Evolutionary conservation across 2,329 filamentous ascomycete genomes (phyloP).

Genomic region (Teratosphaeria nubilosa): DNA sequence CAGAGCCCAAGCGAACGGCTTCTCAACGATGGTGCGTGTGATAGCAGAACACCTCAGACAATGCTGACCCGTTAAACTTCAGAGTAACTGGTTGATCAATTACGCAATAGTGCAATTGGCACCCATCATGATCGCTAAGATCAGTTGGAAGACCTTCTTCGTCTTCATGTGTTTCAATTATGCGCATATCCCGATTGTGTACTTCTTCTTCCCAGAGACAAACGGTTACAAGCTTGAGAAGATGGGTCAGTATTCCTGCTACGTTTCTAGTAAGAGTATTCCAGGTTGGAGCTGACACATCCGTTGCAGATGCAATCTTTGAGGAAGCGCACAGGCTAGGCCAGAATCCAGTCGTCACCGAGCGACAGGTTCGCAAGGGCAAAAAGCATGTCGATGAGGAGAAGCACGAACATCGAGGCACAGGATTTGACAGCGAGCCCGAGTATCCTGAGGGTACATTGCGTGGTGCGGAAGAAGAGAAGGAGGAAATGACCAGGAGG

Average conservation of each 20-base stretch:
- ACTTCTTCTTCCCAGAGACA: slow-evolving; percentile 56
- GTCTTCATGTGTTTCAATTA: slow-evolving; percentile 3
- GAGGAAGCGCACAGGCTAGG: not conserved
- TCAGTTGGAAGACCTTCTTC: slow-evolving; percentile 2
- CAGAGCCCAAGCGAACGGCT: slow-evolving; percentile 24
- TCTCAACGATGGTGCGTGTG: slow-evolving; percentile 39
- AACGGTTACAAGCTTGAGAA: slow-evolving; percentile 65
- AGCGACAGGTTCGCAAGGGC: not conserved
- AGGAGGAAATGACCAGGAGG: not conserved
- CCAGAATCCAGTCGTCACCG: not conserved
- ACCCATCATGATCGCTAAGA: slow-evolving; percentile 42
- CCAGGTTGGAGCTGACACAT: not conserved
- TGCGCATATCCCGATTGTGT: slow-evolving; percentile 29
- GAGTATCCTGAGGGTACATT: not conserved
- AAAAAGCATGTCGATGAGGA: not conserved
- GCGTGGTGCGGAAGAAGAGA: not conserved
- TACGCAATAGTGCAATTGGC: slow-evolving; percentile 49
- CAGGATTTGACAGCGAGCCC: not conserved
- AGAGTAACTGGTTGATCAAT: slow-evolving; percentile 23
- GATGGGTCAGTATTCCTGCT: slow-evolving; percentile 2
- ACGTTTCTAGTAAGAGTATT: not conserved
- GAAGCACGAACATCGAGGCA: not conserved
- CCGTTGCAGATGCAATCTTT: not conserved
- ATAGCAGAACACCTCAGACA: too few relatives aligned
- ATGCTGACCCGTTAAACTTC: too few relatives aligned